Base-by-base conservation (phyloP, 441 rosid species). In the Bruguiera hainesii region DNA sequence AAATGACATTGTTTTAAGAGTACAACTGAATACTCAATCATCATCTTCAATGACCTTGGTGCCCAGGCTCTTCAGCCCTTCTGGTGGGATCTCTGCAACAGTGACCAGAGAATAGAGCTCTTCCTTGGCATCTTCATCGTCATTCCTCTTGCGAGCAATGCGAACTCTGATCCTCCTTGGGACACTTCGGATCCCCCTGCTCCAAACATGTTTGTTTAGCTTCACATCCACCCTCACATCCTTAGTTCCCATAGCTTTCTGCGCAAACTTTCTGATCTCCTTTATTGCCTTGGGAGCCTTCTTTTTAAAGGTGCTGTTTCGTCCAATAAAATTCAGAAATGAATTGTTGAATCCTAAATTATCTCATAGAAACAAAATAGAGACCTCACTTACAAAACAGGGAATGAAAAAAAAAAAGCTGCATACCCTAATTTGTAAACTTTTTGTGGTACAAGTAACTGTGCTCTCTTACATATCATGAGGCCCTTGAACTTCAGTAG, bases 281-380 rank as follows among this genome's bases (percentile, higher is more conserved):
- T 93, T 91, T 1, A 93, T 93, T 31, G 98, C 98, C 53, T 87
- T 93, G 2, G 98, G 97, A 49, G 97, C 98, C 77, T 89, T 93
- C 96, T 93, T 91, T 87, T 93, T 93, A 87, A 89, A 93, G 18
- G 98, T 89, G 81, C 97, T 91, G 86, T 71, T 64, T 63, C 16
- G 5, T 61, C 55, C 4, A 31, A 19, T 13, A 25, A 16, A 16
- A 23, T 42, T 56, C 13, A 31, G 35, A 15, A 15, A 19, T 5
- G 35, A 7, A 31, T 60, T 26, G 28, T 4, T 13, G 20, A 35
- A 61, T 35, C n/a, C 7, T 25, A 48, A 42, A 42, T 42, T 42
- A 42, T 42, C 48, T 13, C 13, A 5, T 42, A 42, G 1, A 42
- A 7, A 37, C 49, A 20, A 61, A 0, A 33, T 21, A 42, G 16